phyloP scores from a whole-genome alignment of 129 eudicot genomes.

The Flaveria bidentis region DNA sequence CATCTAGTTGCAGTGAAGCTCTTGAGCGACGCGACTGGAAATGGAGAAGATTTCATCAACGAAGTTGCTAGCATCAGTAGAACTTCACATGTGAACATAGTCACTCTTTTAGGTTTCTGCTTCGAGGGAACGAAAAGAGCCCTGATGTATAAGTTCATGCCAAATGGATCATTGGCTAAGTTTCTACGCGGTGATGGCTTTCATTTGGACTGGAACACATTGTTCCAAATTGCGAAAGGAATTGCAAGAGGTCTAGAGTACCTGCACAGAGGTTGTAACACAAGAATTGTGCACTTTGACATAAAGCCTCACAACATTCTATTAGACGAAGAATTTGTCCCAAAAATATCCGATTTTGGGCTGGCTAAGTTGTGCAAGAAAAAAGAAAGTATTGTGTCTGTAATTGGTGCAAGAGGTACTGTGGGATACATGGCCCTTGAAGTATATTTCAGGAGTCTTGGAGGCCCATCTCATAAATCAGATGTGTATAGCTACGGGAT shows the following conservation, averaged over 20 bases:
- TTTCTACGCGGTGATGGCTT: conserved; percentile 15
- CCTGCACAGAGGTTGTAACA: conserved; percentile 51
- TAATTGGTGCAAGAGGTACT: conserved; percentile 40
- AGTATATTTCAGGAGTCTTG: conserved; percentile 28
- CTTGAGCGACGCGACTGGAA: background rate
- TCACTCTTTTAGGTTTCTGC: conserved; percentile 30
- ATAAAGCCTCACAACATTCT: conserved; percentile 58
- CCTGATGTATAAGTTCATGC: conserved; percentile 20
- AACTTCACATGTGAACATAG: conserved; percentile 35
- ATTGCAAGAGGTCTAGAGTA: conserved; percentile 51
- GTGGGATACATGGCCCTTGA: conserved; percentile 44
- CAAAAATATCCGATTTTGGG: conserved; percentile 55
- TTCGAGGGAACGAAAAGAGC: conserved; percentile 25
- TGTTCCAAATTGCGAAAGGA: conserved; percentile 36
- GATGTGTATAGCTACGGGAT: conserved; percentile 61
- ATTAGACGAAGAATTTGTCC: conserved; percentile 45
- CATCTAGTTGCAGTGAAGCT: conserved; percentile 35
- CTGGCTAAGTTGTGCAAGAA: conserved; percentile 41
- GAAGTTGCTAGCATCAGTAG: conserved; percentile 34
- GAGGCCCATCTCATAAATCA: conserved; percentile 52
- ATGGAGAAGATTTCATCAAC: conserved; percentile 33
- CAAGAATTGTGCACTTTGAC: conserved; percentile 50
- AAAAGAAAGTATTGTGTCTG: conserved; percentile 37
- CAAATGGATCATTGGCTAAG: conserved; percentile 29
- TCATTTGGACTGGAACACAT: conserved; percentile 6